Evolutionary conservation across 1,139 yeast genomes (phyloP).

Genomic region (Yamadazyma spencermartinsiae): DNA sequence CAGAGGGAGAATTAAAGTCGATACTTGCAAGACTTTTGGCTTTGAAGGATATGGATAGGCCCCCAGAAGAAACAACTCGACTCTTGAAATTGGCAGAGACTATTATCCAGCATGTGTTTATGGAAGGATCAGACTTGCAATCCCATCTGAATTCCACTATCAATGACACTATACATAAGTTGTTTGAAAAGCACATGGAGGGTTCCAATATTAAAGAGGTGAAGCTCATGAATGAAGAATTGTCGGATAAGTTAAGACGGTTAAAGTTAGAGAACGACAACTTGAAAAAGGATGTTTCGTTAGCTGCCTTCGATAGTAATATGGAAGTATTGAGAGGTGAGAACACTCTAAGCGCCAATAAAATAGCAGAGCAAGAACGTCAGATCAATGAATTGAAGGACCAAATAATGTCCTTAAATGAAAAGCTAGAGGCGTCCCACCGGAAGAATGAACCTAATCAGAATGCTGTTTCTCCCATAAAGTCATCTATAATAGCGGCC

Average conservation of each 20-base stretch:
- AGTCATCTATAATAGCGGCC: constrained; percentile 7
- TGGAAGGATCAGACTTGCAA: constrained; percentile 22
- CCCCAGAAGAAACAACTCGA: constrained; percentile 22
- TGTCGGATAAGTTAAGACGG: constrained; percentile 22
- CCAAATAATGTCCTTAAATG: constrained; percentile 12
- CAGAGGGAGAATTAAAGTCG: constrained; percentile 16
- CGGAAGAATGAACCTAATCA: constrained; percentile 3
- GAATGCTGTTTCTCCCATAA: constrained; percentile 10
- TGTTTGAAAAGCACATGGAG: constrained; percentile 34
- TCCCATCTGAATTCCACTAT: constrained; percentile 26
- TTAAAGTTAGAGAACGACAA: constrained; percentile 28
- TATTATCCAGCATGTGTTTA: constrained; percentile 30
- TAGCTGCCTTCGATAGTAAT: constrained; percentile 18
- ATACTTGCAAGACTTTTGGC: constrained; percentile 14
- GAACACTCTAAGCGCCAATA: constrained; percentile 19
- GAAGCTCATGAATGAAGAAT: constrained; percentile 29
- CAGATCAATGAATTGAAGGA: constrained; percentile 27
- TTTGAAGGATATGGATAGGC: constrained; percentile 26
- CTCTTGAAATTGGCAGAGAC: constrained; percentile 30
- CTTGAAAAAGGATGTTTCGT: constrained; percentile 23
- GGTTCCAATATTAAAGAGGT: constrained; percentile 39
- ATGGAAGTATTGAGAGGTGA: constrained; percentile 14
- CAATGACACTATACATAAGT: constrained; percentile 33
- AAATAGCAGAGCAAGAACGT: constrained; percentile 28
- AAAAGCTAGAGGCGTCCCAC: not conserved